Percentiles rank a stretch among this genome's conserved stretches.
Evolutionary conservation across 805 yeast species (phyloP).

Genomic region (Kuraishia hungarica): DNA sequence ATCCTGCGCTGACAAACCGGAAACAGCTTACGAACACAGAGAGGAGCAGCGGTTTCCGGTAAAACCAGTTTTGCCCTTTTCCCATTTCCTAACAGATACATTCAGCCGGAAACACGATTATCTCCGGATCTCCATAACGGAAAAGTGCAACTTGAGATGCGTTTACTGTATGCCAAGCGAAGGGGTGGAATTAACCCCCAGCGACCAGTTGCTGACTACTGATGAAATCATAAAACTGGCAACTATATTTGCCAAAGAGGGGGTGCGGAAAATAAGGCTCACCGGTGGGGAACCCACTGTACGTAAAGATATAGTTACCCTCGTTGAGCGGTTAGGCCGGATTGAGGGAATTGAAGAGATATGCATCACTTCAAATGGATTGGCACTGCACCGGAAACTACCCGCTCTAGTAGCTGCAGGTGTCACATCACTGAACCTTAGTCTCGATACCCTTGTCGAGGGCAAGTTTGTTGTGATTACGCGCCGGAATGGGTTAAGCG

Average conservation of each 20-base stretch:
- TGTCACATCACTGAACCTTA: conserved; percentile 36
- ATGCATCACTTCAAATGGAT: conserved; percentile 44
- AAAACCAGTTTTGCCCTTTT: conserved; percentile 15
- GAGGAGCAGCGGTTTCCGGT: too few relatives aligned
- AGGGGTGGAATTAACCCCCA: conserved; percentile 40
- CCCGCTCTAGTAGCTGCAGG: conserved; percentile 32
- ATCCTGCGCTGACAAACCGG: too few relatives aligned
- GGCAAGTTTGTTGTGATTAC: conserved; percentile 43
- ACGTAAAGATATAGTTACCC: conserved; percentile 36
- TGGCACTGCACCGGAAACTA: conserved; percentile 39
- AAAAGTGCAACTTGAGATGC: conserved; percentile 38
- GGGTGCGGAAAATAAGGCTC: conserved; percentile 41
- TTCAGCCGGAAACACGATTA: conserved; percentile 39
- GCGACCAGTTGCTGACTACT: conserved; percentile 28
- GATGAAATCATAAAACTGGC: conserved; percentile 37
- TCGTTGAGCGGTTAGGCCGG: conserved; percentile 27
- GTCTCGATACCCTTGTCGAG: conserved; percentile 41
- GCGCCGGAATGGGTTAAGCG: conserved; percentile 37
- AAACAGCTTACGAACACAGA: too few relatives aligned
- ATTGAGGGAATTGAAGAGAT: conserved; percentile 36
- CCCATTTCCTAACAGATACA: conserved; percentile 35
- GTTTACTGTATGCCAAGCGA: conserved; percentile 51
- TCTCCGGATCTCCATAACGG: conserved; percentile 41
- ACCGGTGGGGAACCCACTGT: conserved; percentile 56
- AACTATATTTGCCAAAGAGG: conserved; percentile 32